Evolutionary conservation across 2,329 filamentous ascomycete species (phyloP).

Genomic region (Calycina marina): DNA sequence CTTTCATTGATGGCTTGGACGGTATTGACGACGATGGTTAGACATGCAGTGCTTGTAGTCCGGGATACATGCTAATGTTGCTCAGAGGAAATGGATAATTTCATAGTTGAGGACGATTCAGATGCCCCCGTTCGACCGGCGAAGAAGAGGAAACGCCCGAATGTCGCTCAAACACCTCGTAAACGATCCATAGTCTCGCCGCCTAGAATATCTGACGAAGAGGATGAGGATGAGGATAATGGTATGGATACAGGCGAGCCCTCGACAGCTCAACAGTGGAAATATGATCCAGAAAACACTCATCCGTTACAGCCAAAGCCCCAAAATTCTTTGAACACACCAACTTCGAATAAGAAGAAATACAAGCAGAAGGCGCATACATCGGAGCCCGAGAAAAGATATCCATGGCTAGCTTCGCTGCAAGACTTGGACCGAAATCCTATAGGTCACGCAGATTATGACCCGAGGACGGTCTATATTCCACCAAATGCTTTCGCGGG

Average conservation of each 20-base stretch:
- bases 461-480: constrained; percentile 81
- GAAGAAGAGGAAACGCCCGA: constrained; percentile 54
- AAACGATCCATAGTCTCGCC: constrained; percentile 48
- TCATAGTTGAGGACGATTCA: constrained; percentile 70
- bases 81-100: constrained; percentile 64
- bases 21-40: constrained; percentile 39
- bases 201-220: constrained; percentile 27
- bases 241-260: constrained; percentile 42
- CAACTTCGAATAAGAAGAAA: constrained; percentile 21
- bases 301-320: constrained; percentile 34
- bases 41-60: background rate
- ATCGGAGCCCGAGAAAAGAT: constrained; percentile 72
- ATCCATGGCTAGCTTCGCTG: constrained; percentile 79
- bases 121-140: constrained; percentile 44
- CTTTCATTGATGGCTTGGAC: constrained; percentile 46
- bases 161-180: constrained; percentile 35
- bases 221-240: constrained; percentile 34
- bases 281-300: constrained; percentile 47
- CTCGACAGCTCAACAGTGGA: constrained; percentile 76
- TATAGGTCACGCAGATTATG: constrained; percentile 71
- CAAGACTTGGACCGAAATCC: constrained; percentile 72
- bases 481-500: constrained; percentile 65
- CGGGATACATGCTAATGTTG: constrained; percentile 1
- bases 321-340: constrained; percentile 24
- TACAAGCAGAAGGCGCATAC: constrained; percentile 55